phyloP scores from a whole-genome alignment of 2,329 filamentous ascomycete genomes.

The Fusarium euwallaceae region DNA sequence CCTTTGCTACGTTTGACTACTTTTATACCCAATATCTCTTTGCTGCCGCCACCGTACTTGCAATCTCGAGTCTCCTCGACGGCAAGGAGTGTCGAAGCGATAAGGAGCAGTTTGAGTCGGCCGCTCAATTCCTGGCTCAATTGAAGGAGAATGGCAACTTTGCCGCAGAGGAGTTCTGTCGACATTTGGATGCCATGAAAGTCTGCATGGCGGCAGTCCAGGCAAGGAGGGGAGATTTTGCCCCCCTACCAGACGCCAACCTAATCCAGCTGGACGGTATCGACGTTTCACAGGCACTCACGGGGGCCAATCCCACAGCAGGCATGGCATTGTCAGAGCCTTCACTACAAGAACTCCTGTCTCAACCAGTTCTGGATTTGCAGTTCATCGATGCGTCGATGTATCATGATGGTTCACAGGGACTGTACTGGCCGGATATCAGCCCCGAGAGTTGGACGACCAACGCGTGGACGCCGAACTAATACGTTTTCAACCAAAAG shows the following conservation, averaged over 20 bases:
- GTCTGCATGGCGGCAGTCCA: slow-evolving; percentile 41
- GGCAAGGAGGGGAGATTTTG: slow-evolving; percentile 34
- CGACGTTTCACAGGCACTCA: slow-evolving; percentile 33
- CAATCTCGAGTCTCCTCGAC: slow-evolving; percentile 56
- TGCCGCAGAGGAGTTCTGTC: slow-evolving; percentile 56
- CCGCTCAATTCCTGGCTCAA: slow-evolving; percentile 54
- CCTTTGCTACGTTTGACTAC: slow-evolving; percentile 62
- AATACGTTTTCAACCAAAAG: not conserved
- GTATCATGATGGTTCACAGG: slow-evolving; percentile 43
- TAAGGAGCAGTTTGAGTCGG: slow-evolving; percentile 56
- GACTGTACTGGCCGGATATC: slow-evolving; percentile 45
- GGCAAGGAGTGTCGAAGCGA: slow-evolving; percentile 51
- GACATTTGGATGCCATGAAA: slow-evolving; percentile 56
- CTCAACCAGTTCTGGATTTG: slow-evolving; percentile 50
- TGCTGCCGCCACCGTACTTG: slow-evolving; percentile 59
- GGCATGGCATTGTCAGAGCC: slow-evolving; percentile 54
- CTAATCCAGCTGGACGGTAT: slow-evolving; percentile 31
- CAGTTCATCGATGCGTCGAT: slow-evolving; percentile 51
- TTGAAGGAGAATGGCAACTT: slow-evolving; percentile 57
- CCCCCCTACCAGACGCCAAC: not conserved
- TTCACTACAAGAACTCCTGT: slow-evolving; percentile 51
- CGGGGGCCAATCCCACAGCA: slow-evolving; percentile 41
- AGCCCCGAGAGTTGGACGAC: slow-evolving; percentile 44
- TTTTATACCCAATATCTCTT: slow-evolving; percentile 62
- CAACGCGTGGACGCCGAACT: slow-evolving; percentile 31